Evolutionary conservation across 176 grass and related monocot species (phyloP), one percentile per base, ranked within the genome.

Genomic region (Ensete ventricosum): DNA sequence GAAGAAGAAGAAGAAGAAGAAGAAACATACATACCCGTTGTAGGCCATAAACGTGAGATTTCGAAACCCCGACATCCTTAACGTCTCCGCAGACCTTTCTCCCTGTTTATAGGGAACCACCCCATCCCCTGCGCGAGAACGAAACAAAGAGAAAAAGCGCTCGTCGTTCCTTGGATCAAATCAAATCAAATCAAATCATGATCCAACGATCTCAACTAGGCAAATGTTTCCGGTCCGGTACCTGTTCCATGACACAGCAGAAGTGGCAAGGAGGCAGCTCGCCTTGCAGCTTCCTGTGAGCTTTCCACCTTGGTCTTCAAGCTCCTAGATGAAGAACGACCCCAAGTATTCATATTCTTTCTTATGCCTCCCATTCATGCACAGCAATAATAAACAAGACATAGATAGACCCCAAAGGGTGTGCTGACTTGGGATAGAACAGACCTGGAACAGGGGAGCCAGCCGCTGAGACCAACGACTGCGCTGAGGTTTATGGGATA

Each of bases 371-470:
- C 34, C 2, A 29, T 29, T 29, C 29, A 29, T 2, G 29, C 29
- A 29, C 29, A 29, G 29, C 29, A 29, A 3, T 3, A 29, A 29
- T 29, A 29, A n/a, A n/a, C n/a, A n/a, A n/a, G n/a, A n/a, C n/a
- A n/a, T n/a, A n/a, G n/a, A n/a, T n/a, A n/a, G n/a, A n/a, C n/a
- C n/a, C n/a, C n/a, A 25, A 25, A 43, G 34, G 34, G 3, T 24
- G 13, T 2, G 29, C 5, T 43, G 34, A 34, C 29, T 34, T 3
- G 29, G 11, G 3, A 11, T 34, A 10, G 74, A 73, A 77, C 64
- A 70, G 16, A 97, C 93, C 90, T 92, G 68, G 93, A 93, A 81
- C 90, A 93, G 68, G 93, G 93, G 79, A 97, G 93, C 93, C 93
- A 97, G 26, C 93, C 90, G 63, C 93, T 97, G 68, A 97, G 90